Base-by-base conservation (phyloP, 1,139 yeast species). In the Blastobotrys persicus region DNA sequence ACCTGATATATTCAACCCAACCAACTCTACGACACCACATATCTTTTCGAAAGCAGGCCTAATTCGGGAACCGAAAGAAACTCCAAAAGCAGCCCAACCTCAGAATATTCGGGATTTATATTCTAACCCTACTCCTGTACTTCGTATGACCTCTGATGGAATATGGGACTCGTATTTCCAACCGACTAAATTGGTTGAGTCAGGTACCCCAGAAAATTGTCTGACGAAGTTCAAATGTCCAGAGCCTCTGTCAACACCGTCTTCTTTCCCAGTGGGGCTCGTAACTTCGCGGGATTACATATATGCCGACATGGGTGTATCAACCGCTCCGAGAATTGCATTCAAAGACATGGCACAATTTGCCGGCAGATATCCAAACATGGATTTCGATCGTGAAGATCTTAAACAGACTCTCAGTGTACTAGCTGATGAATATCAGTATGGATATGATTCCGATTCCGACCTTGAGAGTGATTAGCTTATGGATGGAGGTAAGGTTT, bases 331-430 rank as follows among this genome's bases (percentile, higher is more conserved):
- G n/a, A 70, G 76, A 44, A 61, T 68, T 9, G 69, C 73, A 11
- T 68, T 85, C 47, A 71, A 72, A 52, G 68, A 69, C 1, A 81
- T 81, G 77, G 69, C 71, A 7, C 69, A 72, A 11, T 62, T 73
- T 32, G 76, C 83, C 1, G 63, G 73, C 0, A 71, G 72, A 43
- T 67, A 70, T 32, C 71, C 73, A 52, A 72, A 66, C n/a, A 56
- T 57, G 2, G 45, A 53, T 53, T 75, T 78, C n/a, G 91, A 83
- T 45, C 75, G 85, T 52, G 83, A 78, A 33, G 91, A 85, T 50
- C 59, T 85, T 51, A 69, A 81, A 20, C 85, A 87, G 48, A 76
- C 76, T 33, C 62, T 85, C 14, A 77, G 75, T 18, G 63, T 66
- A 3, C 50, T 81, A 40, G 73, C 80, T 0, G 73, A 74, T 28